Evolutionary conservation across 1,139 yeast species (phyloP), one percentile per base, ranked within the genome.

Genomic region (Groenewaldozyma sp.): DNA sequence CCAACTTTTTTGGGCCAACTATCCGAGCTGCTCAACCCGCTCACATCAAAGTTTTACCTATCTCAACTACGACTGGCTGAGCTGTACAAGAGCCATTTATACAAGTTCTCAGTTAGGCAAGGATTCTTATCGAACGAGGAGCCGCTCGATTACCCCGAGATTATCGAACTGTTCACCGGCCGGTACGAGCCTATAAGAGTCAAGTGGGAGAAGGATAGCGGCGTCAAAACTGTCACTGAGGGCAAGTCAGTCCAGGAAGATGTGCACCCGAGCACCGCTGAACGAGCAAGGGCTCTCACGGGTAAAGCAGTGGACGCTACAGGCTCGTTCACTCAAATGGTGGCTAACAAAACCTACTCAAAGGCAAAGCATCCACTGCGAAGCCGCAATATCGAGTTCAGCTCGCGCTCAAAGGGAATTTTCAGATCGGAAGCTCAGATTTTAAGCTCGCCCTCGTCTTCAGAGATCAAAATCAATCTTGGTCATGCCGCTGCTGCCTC

Each of bases 1-100:
- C 82, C 82, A 2, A 71, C 68, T 43, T 59, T 70, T 3, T 54
- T 73, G 37, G 55, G 64, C 5, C 61, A 67, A 31, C 54, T 75
- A 42, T 75, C 75, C 26, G 80, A 76, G 53, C 74, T 74, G 46
- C 58, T 75, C 13, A 59, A 60, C 38, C 73, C 59, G 4, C 48
- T 63, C 36, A 51, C 64, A 1, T 42, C 63, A 18, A 51, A 52
- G 31, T 41, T 63, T 27, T 59, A 55, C 34, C 44, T 56, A 39
- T 52, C 58, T 4, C 56, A 60, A 40, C 45, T 55, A 28, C 43
- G 48, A 24, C 47, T 57, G 11, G 39, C 52, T 34, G 52, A 54
- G 37, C 46, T 53, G 6, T 39, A 47, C 38, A 47, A 51, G 31
- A 49, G 47, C 11, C 46, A 50, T 21, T 38, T 60, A 38, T 44